Base-by-base conservation (phyloP, 345 rosid genomes). In the Salix viminalis region DNA sequence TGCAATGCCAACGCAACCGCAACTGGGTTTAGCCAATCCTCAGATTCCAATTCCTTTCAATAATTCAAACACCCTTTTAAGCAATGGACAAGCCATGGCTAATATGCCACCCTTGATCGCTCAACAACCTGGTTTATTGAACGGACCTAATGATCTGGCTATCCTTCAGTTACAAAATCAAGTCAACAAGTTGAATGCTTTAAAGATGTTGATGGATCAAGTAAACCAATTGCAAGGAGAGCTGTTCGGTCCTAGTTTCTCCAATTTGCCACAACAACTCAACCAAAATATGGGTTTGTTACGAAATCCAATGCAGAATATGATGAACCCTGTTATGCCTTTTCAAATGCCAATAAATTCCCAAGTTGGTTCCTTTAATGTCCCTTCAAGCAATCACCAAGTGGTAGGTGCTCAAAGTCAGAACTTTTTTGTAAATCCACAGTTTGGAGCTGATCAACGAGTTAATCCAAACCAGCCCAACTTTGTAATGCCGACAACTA, bases 401-500 rank as follows among this genome's bases (percentile, higher is more conserved):
- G 26, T 41, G 39, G 30, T 67, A 60, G 75, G 36, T 21, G 72
- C 81, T 36, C 83, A 73, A 8, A 79, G 72, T 82, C 87, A 85
- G 41, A 80, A 18, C 77, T 77, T 83, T 58, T 80, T 90, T 60
- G 84, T 85, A 75, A 87, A 83, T 79, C 82, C 84, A 32, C 84
- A 81, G 72, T 80, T 79, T 84, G 85, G 87, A 67, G 65, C 74
- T 68, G 86, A 72, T 44, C 89, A 85, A 77, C 85, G 84, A 36
- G 81, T 79, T 21, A 82, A 86, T 68, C 67, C 82, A 48, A 81
- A 69, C 65, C 90, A 69, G 82, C 86, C 78, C 69, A 82, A 81
- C 14, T 79, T 80, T 41, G 69, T 23, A 69, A 82, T 71, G 71
- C 62, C 28, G 62, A n/a, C 62, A 58, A 58, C 62, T 23, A 12